Evolutionary conservation across 495 filamentous ascomycete genomes (phyloP), one percentile per base, ranked within the genome.

Genomic region (Tuber aestivum): DNA sequence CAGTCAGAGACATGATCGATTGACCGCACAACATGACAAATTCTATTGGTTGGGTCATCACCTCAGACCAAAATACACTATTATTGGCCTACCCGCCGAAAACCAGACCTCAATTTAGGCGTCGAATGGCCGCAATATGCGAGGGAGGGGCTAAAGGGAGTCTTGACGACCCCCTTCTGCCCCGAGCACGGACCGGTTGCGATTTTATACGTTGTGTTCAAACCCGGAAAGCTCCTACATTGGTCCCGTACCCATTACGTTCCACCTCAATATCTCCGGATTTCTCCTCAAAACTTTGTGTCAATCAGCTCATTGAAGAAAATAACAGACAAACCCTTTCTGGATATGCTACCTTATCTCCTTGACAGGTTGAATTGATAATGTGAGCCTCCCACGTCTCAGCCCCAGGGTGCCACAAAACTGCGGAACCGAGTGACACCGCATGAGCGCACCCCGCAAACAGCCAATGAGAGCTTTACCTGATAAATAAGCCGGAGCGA

Each of bases 231-330:
- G 2, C 7, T 9, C 23, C 48, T 7, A 1, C 0, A 1, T 2
- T 2, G 1, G 7, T 8, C 7, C 0, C 7, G 3, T 9, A 23
- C 4, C 4, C 6, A n/a, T 10, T 10, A 5, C 1, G 14, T 61
- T 9, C 50, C 27, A 61, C 10, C 1, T 8, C 0, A 3, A 10
- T 5, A n/a, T 32, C 23, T 27, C 12, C 23, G 0, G n/a, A 14
- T 4, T 32, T 32, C 50, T 10, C 9, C 48, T 10, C 8, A 10
- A n/a, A 50, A 23, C 9, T n/a, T n/a, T n/a, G 21, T 9, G 23
- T 21, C 23, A 2, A 7, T 1, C 48, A 0, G 8, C n/a, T 61
- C 50, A 0, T n/a, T 14, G 23, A 3, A 6, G n/a, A n/a, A 48
- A 21, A 48, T 16, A 20, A 16, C 16, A 42, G 1, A 42, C 3